Evolutionary conservation across 208 protist species (phyloP), one percentile per base, ranked within the genome.

Genomic region (Leishmania tarentolae): DNA sequence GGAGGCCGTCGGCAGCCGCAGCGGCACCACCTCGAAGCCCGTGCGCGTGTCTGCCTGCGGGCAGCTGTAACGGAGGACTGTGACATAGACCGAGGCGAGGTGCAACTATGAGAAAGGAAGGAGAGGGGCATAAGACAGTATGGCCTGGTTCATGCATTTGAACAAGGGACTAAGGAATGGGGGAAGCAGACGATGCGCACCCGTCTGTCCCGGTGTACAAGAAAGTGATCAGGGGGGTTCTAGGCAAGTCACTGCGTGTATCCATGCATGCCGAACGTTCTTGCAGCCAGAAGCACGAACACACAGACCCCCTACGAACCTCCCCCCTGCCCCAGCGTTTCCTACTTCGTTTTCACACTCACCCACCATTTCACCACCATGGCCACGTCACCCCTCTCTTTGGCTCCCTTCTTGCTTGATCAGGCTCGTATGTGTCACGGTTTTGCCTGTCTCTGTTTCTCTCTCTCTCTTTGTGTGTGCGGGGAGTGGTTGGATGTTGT

Each of bases 31-130:
- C 71, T 78, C 68, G 74, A 74, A 88, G 82, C 88, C 91, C 28
- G 90, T 98, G 57, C 86, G 79, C 82, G 88, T 97, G 73, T 70
- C 88, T 9, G 87, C 89, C 59, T 86, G 86, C 85, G 94, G 94
- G 24, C 83, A 98, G 85, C 75, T 93, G 63, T 94, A 93, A 86
- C 73, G 21, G 35, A 47, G 68, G 65, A 3, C 42, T 50, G 17
- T 31, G 40, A 72, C 68, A 40, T 50, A 42, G 40, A 19, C 68
- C 7, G 52, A 76, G 47, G 42, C 11, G 11, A 76, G 40, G 40
- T 17, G 65, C 40, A 42, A 70, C 35, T 37, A 28, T 44, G 65
- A 46, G 15, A 31, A 35, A 46, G 24, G 65, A 42, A 35, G 31
- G 35, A 19, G 63, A 5, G 15, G 57, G 68, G 40, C 19, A 31